Base-by-base conservation (phyloP, 2,329 filamentous ascomycete species). In the Colletotrichum incanum region DNA sequence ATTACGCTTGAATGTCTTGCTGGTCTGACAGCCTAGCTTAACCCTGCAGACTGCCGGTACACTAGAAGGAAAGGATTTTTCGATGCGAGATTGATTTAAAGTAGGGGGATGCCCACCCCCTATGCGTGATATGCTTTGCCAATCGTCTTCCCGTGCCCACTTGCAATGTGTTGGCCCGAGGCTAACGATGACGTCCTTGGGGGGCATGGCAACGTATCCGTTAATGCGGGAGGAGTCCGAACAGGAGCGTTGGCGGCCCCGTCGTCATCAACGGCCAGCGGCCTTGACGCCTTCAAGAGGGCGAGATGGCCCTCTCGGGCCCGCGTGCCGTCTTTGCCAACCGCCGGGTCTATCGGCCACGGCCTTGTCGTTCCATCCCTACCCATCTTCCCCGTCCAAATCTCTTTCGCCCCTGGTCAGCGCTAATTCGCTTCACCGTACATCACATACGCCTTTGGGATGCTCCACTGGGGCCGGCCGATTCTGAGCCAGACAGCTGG, bases 131-230 rank as follows among this genome's bases (percentile, higher is more conserved):
- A 66, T 56, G 50, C 52, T 9, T 65, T 50, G 60, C 50, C 52
- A 54, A 71, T 67, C 62, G 31, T 61, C 63, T 71, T 71, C 68
- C 56, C 63, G 68, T 67, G 63, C 68, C 68, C 63, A 62, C 63
- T 28, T 49, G 26, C 47, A 50, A 39, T 47, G 20, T 56, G 39
- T 52, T 61, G 43, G 55, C 39, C 63, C 49, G 45, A 50, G 28
- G 56, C 68, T 52, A n/a, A 50, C 58, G 39, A 49, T 45, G 52
- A 26, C 45, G 23, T 50, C 37, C 41, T n/a, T n/a, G 18, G n/a
- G n/a, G 37, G 34, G 67, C 58, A 43, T 39, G 28, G 26, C 56
- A 67, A 50, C 58, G 43, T 50, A 54, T 49, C 37, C 45, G 20
- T 47, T 34, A 43, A 43, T 54, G 67, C 54, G 58, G 61, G 18